Percentiles rank a stretch among this genome's conserved stretches.
phyloP scores from a whole-genome alignment of 2,329 filamentous ascomycete genomes.

The Keithomyces neogunnii region DNA sequence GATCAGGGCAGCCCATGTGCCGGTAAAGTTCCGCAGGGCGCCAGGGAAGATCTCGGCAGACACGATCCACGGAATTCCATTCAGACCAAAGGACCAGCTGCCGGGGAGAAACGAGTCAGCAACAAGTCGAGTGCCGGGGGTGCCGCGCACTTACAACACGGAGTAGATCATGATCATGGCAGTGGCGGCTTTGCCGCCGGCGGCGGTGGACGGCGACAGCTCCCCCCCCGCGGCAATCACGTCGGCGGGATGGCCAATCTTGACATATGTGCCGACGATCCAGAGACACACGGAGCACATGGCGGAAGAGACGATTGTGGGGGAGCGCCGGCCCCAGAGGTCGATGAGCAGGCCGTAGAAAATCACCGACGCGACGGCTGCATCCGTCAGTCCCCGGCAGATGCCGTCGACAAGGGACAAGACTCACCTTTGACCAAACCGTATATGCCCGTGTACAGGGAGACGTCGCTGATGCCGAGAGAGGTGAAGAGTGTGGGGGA shows the following conservation, averaged over 20 bases:
- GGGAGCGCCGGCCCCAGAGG: constrained; percentile 28
- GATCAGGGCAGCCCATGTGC: constrained; percentile 29
- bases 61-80: constrained; percentile 37
- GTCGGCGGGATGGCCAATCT: constrained; percentile 38
- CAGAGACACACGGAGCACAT: constrained; percentile 31
- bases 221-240: constrained; percentile 34
- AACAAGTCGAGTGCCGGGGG: too few species aligned
- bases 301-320: constrained; percentile 38
- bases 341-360: constrained; percentile 33
- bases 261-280: constrained; percentile 45
- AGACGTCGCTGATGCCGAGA: constrained; percentile 34
- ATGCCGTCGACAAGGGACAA: not conserved
- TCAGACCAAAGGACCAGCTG: constrained; percentile 35
- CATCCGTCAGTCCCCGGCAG: not conserved
- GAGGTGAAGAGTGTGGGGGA: constrained; percentile 26
- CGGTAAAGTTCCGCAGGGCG: constrained; percentile 31
- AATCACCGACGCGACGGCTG: constrained; percentile 27
- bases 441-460: constrained; percentile 43
- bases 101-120: too few species aligned
- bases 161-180: constrained; percentile 48
- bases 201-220: constrained; percentile 30
- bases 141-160: constrained; percentile 32
- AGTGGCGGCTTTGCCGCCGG: constrained; percentile 43
- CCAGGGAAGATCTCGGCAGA: constrained; percentile 37
- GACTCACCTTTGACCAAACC: constrained; percentile 31